These are phyloP conservation scores for Ilex asprella DNA, from an alignment of 257 asterid genomes.

Conservation along the genomic window DNA sequence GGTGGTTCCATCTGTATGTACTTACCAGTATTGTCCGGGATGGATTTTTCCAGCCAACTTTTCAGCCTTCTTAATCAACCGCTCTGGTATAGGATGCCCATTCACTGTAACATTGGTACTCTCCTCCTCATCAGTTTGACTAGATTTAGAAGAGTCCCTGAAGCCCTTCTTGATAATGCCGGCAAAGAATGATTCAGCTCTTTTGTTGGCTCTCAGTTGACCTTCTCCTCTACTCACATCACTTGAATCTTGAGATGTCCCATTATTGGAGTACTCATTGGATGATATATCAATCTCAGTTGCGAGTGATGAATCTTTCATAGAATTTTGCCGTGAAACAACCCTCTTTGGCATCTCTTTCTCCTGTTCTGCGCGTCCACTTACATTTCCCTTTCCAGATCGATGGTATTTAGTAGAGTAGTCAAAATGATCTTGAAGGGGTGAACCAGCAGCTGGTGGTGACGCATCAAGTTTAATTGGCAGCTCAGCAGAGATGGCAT, in stretches of 20 bases:
- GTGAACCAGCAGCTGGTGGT: slow-evolving; percentile 48
- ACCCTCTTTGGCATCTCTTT: slow-evolving; percentile 27
- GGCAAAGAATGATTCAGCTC: slow-evolving; percentile 43
- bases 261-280: slow-evolving; percentile 62
- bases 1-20: not conserved
- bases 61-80: slow-evolving; percentile 66
- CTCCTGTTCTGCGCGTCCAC: slow-evolving; percentile 40
- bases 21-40: slow-evolving; percentile 90
- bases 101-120: slow-evolving; percentile 55
- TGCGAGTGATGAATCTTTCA: slow-evolving; percentile 42
- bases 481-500: slow-evolving; percentile 18
- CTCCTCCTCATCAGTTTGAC: slow-evolving; percentile 31
- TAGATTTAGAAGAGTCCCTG: slow-evolving; percentile 31
- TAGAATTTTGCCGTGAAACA: slow-evolving; percentile 23
- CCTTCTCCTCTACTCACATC: slow-evolving; percentile 45
- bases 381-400: slow-evolving; percentile 39
- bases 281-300: slow-evolving; percentile 82
- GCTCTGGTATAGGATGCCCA: slow-evolving; percentile 56
- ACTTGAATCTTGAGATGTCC: slow-evolving; percentile 69
- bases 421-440: slow-evolving; percentile 67
- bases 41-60: slow-evolving; percentile 67
- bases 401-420: slow-evolving; percentile 44
- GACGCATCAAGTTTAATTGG: slow-evolving; percentile 28
- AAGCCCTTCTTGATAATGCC: slow-evolving; percentile 45
- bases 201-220: slow-evolving; percentile 31